These are phyloP conservation scores for Talaromyces adpressus DNA, from an alignment of 495 filamentous ascomycete species.

Conservation along the genomic window DNA sequence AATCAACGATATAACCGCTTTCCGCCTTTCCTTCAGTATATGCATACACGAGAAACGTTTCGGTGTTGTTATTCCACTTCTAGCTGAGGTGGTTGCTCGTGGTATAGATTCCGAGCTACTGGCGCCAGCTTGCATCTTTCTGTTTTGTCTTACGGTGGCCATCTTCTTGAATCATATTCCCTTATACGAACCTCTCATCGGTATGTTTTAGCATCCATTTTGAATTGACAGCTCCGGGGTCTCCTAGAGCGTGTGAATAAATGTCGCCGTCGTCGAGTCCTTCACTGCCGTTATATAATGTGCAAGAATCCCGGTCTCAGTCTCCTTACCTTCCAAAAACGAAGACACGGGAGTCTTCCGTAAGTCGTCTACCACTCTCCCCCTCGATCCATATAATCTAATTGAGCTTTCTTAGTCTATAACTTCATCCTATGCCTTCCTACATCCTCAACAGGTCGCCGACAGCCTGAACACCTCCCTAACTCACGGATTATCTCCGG, in stretches of 20 bases:
- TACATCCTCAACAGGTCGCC: conserved; percentile 72
- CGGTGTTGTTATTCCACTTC: not conserved
- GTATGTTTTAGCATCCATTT: conserved; percentile 18
- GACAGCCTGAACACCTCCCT: conserved; percentile 76
- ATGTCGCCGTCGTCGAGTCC: conserved; percentile 46
- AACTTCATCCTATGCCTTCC: conserved; percentile 53
- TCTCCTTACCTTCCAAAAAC: conserved; percentile 28
- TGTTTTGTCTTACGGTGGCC: not conserved
- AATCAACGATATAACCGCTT: not conserved
- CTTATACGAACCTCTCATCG: conserved; percentile 7
- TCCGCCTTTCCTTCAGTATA: not conserved
- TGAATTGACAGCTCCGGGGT: conserved; percentile 8
- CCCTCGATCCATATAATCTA: not conserved
- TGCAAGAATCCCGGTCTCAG: conserved; percentile 28
- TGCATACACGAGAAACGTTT: not conserved
- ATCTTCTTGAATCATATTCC: not conserved
- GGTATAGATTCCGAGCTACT: not conserved
- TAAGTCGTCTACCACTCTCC: not conserved
- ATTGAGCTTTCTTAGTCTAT: conserved; percentile 33
- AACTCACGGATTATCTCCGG: conserved; percentile 67
- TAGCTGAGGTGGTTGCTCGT: not conserved
- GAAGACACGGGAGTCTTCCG: conserved; percentile 2
- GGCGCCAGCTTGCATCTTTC: not conserved
- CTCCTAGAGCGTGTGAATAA: conserved; percentile 46
- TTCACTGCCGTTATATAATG: conserved; percentile 48